Evolutionary conservation across 768 basidiomycete genomes (phyloP), one percentile per base, ranked within the genome.

Genomic region (Galerina sulciceps): DNA sequence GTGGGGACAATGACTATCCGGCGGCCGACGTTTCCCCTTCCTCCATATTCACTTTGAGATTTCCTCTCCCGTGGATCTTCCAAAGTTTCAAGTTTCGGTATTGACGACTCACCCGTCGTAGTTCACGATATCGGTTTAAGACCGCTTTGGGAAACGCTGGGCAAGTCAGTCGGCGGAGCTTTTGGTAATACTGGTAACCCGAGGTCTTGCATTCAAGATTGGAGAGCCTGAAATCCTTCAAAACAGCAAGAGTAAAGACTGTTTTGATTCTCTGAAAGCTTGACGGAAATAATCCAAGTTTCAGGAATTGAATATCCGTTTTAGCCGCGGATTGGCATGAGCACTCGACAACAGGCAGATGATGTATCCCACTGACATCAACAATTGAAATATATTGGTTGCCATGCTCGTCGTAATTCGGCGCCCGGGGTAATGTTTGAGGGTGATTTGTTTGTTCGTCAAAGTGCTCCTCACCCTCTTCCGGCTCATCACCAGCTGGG

Each of bases 201-300:
- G 64, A 58, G 1, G 60, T 53, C n/a, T 64, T 62, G 37, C 61
- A 64, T 57, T 70, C 67, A 0, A 68, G 53, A 23, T 60, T 63
- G 1, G 44, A 36, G 1, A 65, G 6, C 0, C 60, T 52, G 15
- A 59, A 62, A 20, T 65, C 59, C 3, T 67, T 53, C 2, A 70
- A 45, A 13, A 61, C 40, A 0, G 14, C 20, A 3, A 60, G 52
- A 1, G 69, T 64, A 40, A 70, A 68, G 1, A 67, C 51, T 0
- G 65, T 67, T 2, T 45, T 37, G 14, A 61, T 40, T 15, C 38
- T 18, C 2, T 50, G 23, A 17, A 52, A 68, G 6, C 60, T 60
- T 5, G 66, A 44, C 0, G 70, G 65, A 35, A 63, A 60, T 0
- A 71, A 37, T 1, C 54, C 46, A 1, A 58, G 14, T 1, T 55